Conservation (phyloP, 2,329 filamentous ascomycete species). For the Aspergillus thermomutatus region DNA sequence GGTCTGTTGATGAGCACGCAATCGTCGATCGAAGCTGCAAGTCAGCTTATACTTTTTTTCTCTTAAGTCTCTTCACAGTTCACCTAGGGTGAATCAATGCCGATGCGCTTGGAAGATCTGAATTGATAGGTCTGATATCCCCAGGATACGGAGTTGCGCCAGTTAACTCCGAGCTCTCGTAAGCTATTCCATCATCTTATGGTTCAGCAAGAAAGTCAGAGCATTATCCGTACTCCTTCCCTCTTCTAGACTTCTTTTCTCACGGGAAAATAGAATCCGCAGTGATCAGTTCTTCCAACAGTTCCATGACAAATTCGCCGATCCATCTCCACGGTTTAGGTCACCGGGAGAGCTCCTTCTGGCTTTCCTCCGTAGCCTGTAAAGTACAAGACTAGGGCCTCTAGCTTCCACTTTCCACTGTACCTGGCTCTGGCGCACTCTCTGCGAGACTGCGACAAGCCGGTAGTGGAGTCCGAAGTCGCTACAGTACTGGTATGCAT, state of each 20-base stretch:
- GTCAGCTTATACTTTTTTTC: background rate
- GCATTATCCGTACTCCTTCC: too few relatives aligned
- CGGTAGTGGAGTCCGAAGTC: slow-evolving; percentile 13
- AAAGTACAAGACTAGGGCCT: background rate
- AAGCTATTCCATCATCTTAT: background rate
- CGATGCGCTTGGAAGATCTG: background rate
- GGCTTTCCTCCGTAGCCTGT: background rate
- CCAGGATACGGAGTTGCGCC: background rate
- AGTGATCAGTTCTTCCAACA: slow-evolving; percentile 14
- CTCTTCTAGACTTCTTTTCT: background rate
- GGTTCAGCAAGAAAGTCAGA: too few relatives aligned
- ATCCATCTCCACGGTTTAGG: slow-evolving; percentile 32
- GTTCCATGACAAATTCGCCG: slow-evolving; percentile 34
- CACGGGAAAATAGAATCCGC: slow-evolving; percentile 38
- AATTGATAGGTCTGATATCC: background rate
- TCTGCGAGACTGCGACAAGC: slow-evolving; percentile 5
- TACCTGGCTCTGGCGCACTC: slow-evolving; percentile 13
- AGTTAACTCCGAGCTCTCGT: background rate
- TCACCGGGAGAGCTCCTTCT: slow-evolving; percentile 21
- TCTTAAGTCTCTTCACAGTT: background rate
- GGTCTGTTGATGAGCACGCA: background rate
- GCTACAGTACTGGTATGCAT: slow-evolving; percentile 1
- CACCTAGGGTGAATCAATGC: background rate
- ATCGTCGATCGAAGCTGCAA: background rate
- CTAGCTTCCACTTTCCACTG: slow-evolving; percentile 9